Evolutionary conservation across 108 stramenopile species (phyloP).

Genomic region (Cyclotella sp.): DNA sequence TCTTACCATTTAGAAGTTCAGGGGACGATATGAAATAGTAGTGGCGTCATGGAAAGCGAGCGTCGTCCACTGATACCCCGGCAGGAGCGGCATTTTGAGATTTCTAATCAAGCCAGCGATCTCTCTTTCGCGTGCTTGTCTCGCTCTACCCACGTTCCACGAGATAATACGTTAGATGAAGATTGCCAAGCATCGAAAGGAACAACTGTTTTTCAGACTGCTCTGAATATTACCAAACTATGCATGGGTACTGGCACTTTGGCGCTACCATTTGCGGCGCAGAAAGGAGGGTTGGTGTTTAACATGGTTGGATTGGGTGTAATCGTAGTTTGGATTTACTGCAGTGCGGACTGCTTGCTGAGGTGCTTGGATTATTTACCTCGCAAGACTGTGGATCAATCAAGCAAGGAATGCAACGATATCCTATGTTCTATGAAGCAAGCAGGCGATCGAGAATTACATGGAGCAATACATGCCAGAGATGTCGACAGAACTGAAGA

Average conservation of each 20-base stretch:
- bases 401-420: not conserved
- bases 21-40: too few relatives aligned
- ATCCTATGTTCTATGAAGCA: too few relatives aligned
- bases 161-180: too few relatives aligned
- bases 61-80: too few relatives aligned
- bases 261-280: conserved; percentile 75
- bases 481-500: not conserved
- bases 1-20: too few relatives aligned
- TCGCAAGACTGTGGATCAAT: not conserved
- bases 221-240: conserved; percentile 62
- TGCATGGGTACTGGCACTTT: conserved; percentile 81
- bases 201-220: conserved; percentile 56
- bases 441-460: too few relatives aligned
- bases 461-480: too few relatives aligned
- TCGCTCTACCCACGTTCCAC: too few relatives aligned
- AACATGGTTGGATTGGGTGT: conserved; percentile 57
- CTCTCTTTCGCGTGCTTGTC: too few relatives aligned
- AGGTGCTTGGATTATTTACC: conserved; percentile 44
- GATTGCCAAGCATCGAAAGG: not conserved
- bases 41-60: too few relatives aligned
- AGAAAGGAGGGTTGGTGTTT: conserved; percentile 76
- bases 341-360: conserved; percentile 61
- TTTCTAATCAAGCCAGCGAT: too few relatives aligned
- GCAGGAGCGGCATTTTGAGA: too few relatives aligned
- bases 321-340: conserved; percentile 78